Percentiles rank a stretch among this genome's conserved stretches.
Evolutionary conservation across 164 flowering plant genomes (phyloP).

Genomic region (Nymphaea thermarum): DNA sequence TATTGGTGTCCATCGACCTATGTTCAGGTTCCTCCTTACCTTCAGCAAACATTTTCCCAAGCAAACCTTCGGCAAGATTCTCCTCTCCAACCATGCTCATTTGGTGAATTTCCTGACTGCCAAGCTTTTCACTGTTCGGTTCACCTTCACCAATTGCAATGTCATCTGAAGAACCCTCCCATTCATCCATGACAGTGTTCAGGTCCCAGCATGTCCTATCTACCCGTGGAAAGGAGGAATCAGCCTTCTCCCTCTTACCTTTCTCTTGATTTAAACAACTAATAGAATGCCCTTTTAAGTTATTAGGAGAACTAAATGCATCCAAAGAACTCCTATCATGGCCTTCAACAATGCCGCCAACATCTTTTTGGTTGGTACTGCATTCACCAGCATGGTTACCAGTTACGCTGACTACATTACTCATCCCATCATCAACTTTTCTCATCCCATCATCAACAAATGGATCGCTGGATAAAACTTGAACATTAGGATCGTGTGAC

Average conservation of each 20-base stretch:
- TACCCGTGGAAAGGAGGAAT: slow-evolving; percentile 18
- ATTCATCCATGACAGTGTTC: slow-evolving; percentile 52
- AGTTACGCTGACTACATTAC: not conserved
- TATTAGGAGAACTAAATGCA: not conserved
- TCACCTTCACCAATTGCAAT: slow-evolving; percentile 1
- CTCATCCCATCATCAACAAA: too few relatives aligned
- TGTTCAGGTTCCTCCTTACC: too few relatives aligned
- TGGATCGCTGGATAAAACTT: not conserved
- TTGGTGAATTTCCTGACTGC: too few relatives aligned
- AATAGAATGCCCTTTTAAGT: not conserved
- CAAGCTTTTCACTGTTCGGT: not conserved
- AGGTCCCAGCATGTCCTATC: slow-evolving; percentile 57
- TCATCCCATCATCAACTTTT: not conserved
- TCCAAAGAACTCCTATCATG: not conserved
- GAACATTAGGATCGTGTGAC: not conserved
- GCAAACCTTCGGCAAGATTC: too few relatives aligned
- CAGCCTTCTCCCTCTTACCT: slow-evolving; percentile 6
- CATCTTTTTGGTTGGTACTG: not conserved
- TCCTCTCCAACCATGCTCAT: not conserved
- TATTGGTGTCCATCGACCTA: too few relatives aligned
- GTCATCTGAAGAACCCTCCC: slow-evolving; percentile 36
- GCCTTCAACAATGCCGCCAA: not conserved
- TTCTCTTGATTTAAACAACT: slow-evolving; percentile 3
- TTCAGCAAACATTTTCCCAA: too few relatives aligned
- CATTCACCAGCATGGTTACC: not conserved